Evolutionary conservation across 495 filamentous ascomycete genomes (phyloP), one percentile per base, ranked within the genome.

Genomic region (Venustampulla echinocandica): DNA sequence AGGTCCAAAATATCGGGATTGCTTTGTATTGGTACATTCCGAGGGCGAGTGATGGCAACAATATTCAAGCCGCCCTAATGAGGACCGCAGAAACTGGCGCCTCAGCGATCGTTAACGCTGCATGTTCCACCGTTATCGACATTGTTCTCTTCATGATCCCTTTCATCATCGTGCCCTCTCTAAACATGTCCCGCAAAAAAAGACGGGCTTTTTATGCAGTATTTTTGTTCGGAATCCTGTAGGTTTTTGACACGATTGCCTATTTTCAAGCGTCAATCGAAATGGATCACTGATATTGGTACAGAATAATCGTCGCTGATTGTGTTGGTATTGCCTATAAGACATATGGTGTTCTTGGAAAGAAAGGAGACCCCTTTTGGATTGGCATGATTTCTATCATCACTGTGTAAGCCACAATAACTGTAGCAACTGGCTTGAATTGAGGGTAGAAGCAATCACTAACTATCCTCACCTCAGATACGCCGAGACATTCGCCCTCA

Each of bases 261-360:
- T 10, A 37, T 37, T 30, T 37, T 18, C 34, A 37, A 18, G 9
- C 15, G 34, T 37, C 34, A 11, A 7, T 37, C 34, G 10, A 37
- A 37, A 18, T 17, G 15, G 15, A 37, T 37, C 27, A 15, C 34
- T 37, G 15, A 37, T 17, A 11, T 11, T 37, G 15, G 15, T 18
- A 6, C 15, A 37, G 34, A 37, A 37, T 37, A 11, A 37, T 37
- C 34, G 34, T 37, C 10, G 15, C 15, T 37, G 34, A 37, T 37
- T 37, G 34, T 37, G 34, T 37, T 37, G 34, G 34, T 37, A 37
- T 37, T 18, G 34, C 34, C 34, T 37, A 37, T 18, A 37, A 37
- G 34, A 37, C 34, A 10, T 37, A 37, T 37, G 34, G 7, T 11
- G 34, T 37, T 10, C 34, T 37, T 37, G 34, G 34, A 10, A 37